These are phyloP conservation scores for Yamadazyma kitorensis DNA, from an alignment of 805 yeast genomes.

Conservation along the genomic window DNA sequence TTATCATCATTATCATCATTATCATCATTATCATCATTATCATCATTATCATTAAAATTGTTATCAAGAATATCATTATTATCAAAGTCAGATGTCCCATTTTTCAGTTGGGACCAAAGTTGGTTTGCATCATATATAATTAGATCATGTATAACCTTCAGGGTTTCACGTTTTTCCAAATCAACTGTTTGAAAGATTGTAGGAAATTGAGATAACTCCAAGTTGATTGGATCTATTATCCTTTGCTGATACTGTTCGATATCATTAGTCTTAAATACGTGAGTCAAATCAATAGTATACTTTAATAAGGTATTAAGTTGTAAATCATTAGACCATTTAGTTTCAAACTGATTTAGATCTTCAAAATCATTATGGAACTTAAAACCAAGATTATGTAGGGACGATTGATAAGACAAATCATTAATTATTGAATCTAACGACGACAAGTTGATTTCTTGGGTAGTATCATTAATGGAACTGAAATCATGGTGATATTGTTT, in stretches of 20 bases:
- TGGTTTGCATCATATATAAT: background rate
- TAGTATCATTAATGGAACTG: constrained; percentile 27
- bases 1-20: constrained; percentile 7
- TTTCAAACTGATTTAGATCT: constrained; percentile 4
- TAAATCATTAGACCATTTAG: constrained; percentile 29
- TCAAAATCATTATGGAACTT: constrained; percentile 2
- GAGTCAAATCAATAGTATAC: constrained; percentile 25
- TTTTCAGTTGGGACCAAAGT: background rate
- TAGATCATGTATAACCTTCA: constrained; percentile 6
- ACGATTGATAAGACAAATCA: constrained; percentile 55
- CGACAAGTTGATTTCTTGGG: constrained; percentile 21
- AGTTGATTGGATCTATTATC: constrained; percentile 9
- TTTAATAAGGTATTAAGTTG: constrained; percentile 28
- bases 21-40: constrained; percentile 5
- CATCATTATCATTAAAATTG: constrained; percentile 4
- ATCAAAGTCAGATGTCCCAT: background rate
- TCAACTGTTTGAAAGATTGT: constrained; percentile 29
- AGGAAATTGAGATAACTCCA: constrained; percentile 16
- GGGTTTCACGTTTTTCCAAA: constrained; percentile 13
- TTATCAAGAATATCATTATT: constrained; percentile 1
- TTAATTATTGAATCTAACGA: constrained; percentile 55
- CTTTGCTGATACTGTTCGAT: constrained; percentile 3
- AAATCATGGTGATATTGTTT: constrained; percentile 53
- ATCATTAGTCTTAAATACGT: constrained; percentile 6
- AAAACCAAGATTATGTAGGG: constrained; percentile 26